Base-by-base conservation (phyloP, 106 monocot genomes). In the Apostasia ramifera region DNA sequence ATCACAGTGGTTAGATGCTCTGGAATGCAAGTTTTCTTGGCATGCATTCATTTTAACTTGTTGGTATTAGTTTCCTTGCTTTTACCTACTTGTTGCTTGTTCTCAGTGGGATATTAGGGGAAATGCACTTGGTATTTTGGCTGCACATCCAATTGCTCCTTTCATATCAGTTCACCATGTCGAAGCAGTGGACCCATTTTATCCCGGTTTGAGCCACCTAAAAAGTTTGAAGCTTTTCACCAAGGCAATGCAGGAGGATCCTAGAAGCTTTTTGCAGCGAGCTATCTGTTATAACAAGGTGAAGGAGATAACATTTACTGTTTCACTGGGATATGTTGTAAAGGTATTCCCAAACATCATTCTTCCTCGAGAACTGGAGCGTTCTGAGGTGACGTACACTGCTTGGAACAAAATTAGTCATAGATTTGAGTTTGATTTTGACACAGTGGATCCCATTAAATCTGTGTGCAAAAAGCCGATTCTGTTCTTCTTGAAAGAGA, bases 91-190 rank as follows among this genome's bases (percentile, higher is more conserved):
- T 74, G 41, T 56, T 45, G 45, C 61, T 71, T 46, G 43, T 15
- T 70, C 5, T 41, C 80, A 95, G 95, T 95, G 86, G 86, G 95
- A 95, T 73, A 82, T 98, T 54, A 79, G 92, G 63, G 89, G 92
- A 38, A 83, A 83, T 80, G 77, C 77, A 5, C 79, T 80, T 73
- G 92, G 92, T 13, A 74, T 98, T 54, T 76, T 98, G 73, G 97
- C 92, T 47, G 85, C 90, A 53, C 97, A 92, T 59, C 92, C 89
- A 1, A 73, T 98, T 49, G 72, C 89, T 70, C 89, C 97, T 51
- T 92, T 92, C 64, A 66, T 97, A 47, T 83, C 89, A 1, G 83
- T 97, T 67, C 97, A 92, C 75, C 92, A 97, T 73, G 77, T 92
- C 63, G 97, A 93, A 73, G 73, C 80, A 57, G 91, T 95, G 40